A percentile compares a stretch with the other conserved stretches of the same genome.
Conservation (phyloP, 768 basidiomycete genomes). For the Boletus eberwhitei region DNA sequence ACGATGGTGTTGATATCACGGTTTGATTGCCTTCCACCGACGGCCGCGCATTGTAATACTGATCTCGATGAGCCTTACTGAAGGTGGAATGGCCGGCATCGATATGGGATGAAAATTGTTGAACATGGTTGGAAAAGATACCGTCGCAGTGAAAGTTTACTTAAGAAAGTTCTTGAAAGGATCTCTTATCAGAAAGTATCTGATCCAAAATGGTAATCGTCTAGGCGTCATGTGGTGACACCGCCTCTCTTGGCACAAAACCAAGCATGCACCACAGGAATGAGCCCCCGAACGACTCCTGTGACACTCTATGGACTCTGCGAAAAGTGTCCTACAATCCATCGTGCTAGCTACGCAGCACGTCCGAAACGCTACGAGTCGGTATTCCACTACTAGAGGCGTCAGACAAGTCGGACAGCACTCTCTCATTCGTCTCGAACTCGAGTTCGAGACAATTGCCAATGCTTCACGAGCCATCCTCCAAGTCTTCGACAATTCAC, state of each 20-base stretch:
- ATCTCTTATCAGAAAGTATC: too few relatives aligned
- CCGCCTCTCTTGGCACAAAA: too few relatives aligned
- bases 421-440: constrained; percentile 4
- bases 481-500: background rate
- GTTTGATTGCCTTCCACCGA: too few relatives aligned
- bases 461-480: constrained; percentile 6
- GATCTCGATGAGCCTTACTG: too few relatives aligned
- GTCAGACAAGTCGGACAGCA: constrained; percentile 2
- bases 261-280: too few relatives aligned
- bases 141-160: too few relatives aligned
- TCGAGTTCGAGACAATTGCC: constrained; percentile 2
- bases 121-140: background rate
- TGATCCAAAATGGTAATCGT: too few relatives aligned
- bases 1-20: too few relatives aligned
- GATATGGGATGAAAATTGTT: background rate
- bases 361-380: background rate
- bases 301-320: constrained; percentile 8
- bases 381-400: background rate
- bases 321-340: background rate
- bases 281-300: too few relatives aligned
- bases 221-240: too few relatives aligned
- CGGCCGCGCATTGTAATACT: background rate
- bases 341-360: background rate
- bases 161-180: too few relatives aligned
- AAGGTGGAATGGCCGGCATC: background rate